A percentile compares a stretch with the other conserved stretches of the same genome.
Conservation (phyloP, 2,329 filamentous ascomycete genomes). For the Eutypa lata region DNA sequence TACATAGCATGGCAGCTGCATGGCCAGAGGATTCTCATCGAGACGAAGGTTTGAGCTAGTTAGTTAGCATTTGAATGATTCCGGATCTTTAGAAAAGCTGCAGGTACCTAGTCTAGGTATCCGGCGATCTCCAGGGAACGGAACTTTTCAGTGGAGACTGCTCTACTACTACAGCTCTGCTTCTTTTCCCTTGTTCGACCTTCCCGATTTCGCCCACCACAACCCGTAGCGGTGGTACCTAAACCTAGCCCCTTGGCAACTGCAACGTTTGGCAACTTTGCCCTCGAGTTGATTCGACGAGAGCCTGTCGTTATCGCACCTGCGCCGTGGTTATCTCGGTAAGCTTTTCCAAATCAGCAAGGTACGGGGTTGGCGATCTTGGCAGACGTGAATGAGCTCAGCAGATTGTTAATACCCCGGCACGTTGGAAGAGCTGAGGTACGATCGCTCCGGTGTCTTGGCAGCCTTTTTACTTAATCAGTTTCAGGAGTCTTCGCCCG, state of each 20-base stretch:
- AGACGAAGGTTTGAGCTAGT: too few species aligned
- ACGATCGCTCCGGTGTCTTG: too few species aligned
- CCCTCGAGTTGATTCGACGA: neutral
- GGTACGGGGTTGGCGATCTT: neutral
- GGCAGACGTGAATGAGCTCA: neutral
- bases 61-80: too few species aligned
- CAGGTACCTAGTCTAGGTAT: too few species aligned
- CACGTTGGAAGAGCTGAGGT: too few species aligned
- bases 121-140: neutral
- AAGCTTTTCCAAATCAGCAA: neutral
- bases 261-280: too few species aligned
- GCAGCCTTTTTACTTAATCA: too few species aligned
- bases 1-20: too few species aligned
- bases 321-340: neutral
- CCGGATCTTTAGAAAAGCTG: too few species aligned
- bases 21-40: too few species aligned
- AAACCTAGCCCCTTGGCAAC: neutral
- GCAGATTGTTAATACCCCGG: neutral
- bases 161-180: too few species aligned
- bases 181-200: neutral
- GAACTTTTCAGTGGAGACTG: neutral
- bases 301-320: neutral
- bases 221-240: neutral
- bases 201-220: neutral
- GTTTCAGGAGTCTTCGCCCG: too few species aligned